phyloP scores from a whole-genome alignment of 164 flowering plant species.

The Annona cherimola region DNA sequence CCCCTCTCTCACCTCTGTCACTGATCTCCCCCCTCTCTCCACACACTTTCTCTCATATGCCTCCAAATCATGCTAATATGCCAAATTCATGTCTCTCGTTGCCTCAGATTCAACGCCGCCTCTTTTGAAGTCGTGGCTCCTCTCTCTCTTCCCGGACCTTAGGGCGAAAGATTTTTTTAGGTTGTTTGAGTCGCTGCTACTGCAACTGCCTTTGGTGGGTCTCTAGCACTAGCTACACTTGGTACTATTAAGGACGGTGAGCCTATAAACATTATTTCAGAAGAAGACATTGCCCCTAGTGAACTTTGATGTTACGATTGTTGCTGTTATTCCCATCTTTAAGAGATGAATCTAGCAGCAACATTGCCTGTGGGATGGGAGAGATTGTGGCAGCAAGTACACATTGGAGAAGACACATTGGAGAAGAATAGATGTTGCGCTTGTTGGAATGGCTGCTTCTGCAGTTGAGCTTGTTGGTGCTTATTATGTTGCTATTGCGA shows the following conservation, averaged over 20 bases:
- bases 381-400: constrained; percentile 48
- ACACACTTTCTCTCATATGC: no score
- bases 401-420: no score
- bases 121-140: no score
- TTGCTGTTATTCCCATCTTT: constrained; percentile 46
- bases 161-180: constrained; percentile 36
- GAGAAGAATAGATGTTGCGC: constrained; percentile 54
- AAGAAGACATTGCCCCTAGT: constrained; percentile 36
- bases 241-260: constrained; percentile 30
- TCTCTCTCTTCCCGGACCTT: no score
- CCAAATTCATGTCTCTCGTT: no score
- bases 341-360: constrained; percentile 44
- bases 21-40: no score
- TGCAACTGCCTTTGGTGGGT: constrained; percentile 50
- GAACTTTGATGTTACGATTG: constrained; percentile 32
- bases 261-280: constrained; percentile 50
- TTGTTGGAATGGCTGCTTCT: constrained; percentile 38
- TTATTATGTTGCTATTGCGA: constrained; percentile 25
- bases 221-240: constrained; percentile 34
- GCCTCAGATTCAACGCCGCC: no score
- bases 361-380: constrained; percentile 24
- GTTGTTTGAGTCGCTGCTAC: constrained; percentile 41
- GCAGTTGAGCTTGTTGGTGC: constrained; percentile 18
- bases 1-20: no score
- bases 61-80: no score